A percentile compares a stretch with the other conserved stretches of the same genome.
These are phyloP conservation scores for Flaveria brownii DNA, from an alignment of 129 eudicot species.

Conservation along the genomic window DNA sequence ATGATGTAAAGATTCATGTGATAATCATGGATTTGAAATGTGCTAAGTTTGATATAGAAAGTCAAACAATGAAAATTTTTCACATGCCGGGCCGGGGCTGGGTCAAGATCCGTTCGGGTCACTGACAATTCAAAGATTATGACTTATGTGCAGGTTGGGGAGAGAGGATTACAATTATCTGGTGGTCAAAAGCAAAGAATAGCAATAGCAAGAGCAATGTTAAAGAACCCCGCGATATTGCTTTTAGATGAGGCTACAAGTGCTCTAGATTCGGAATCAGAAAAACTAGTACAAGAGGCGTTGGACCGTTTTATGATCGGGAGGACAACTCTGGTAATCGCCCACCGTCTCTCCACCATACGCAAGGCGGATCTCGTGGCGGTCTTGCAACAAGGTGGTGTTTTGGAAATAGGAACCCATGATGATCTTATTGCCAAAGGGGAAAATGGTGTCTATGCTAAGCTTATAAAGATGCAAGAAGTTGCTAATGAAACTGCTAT, in stretches of 20 bases:
- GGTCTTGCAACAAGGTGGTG: slow-evolving; percentile 85
- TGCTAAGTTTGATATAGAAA: not conserved
- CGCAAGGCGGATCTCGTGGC: slow-evolving; percentile 94
- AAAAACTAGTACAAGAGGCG: slow-evolving; percentile 95
- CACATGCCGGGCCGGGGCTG: not conserved
- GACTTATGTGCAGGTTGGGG: slow-evolving; percentile 71
- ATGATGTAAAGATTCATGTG: not conserved
- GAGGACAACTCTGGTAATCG: slow-evolving; percentile 91
- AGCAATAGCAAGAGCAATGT: slow-evolving; percentile 97
- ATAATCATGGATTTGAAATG: not conserved
- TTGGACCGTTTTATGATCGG: slow-evolving; percentile 95
- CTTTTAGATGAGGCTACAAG: slow-evolving; percentile 98
- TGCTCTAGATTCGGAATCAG: slow-evolving; percentile 94
- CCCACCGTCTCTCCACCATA: slow-evolving; percentile 97
- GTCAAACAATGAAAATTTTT: not conserved
- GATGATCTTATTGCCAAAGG: slow-evolving; percentile 87
- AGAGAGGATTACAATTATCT: slow-evolving; percentile 89
- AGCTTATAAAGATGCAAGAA: slow-evolving; percentile 92
- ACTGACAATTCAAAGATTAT: not conserved
- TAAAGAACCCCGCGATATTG: slow-evolving; percentile 88
- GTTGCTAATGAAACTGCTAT: slow-evolving; percentile 85
- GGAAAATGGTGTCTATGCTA: slow-evolving; percentile 83
- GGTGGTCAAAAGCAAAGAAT: slow-evolving; percentile 99
- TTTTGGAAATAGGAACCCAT: slow-evolving; percentile 80
- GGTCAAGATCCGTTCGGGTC: not conserved